Evolutionary conservation across 805 yeast species (phyloP).

Genomic region (Wickerhamomyces strasburgensis): DNA sequence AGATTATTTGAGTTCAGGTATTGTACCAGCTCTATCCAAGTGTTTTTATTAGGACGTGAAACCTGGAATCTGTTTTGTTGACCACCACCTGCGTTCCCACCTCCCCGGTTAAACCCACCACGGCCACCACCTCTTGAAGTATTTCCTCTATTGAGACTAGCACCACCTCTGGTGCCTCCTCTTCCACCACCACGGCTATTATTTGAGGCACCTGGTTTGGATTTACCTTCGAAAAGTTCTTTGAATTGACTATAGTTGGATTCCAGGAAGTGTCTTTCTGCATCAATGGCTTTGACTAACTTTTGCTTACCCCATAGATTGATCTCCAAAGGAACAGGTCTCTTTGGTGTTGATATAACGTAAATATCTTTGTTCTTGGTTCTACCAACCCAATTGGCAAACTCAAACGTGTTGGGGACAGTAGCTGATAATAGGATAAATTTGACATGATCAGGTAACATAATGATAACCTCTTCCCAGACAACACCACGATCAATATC

Average conservation of each 20-base stretch:
- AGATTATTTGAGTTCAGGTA: conserved; percentile 60
- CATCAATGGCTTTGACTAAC: conserved; percentile 67
- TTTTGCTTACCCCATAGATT: conserved; percentile 77
- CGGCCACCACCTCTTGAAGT: conserved; percentile 33
- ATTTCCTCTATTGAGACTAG: conserved; percentile 27
- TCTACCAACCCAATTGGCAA: conserved; percentile 98
- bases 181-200: conserved; percentile 44
- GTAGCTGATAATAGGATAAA: conserved; percentile 91
- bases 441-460: conserved; percentile 95
- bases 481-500: conserved; percentile 98
- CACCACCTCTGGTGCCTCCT: conserved; percentile 32
- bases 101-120: conserved; percentile 23
- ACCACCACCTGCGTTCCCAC: conserved; percentile 27
- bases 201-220: conserved; percentile 33
- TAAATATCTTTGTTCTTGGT: conserved; percentile 94
- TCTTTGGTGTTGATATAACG: conserved; percentile 91
- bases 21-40: conserved; percentile 73
- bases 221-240: conserved; percentile 42
- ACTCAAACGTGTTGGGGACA: conserved; percentile 96
- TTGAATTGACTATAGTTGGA: conserved; percentile 57
- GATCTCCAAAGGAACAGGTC: conserved; percentile 94
- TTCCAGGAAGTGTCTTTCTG: conserved; percentile 65
- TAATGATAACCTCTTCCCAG: conserved; percentile 98
- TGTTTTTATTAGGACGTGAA: conserved; percentile 60
- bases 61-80: conserved; percentile 29